Percentiles rank a stretch among this genome's conserved stretches.
Conservation (phyloP, 768 basidiomycete genomes). For the Mycena maculata region DNA sequence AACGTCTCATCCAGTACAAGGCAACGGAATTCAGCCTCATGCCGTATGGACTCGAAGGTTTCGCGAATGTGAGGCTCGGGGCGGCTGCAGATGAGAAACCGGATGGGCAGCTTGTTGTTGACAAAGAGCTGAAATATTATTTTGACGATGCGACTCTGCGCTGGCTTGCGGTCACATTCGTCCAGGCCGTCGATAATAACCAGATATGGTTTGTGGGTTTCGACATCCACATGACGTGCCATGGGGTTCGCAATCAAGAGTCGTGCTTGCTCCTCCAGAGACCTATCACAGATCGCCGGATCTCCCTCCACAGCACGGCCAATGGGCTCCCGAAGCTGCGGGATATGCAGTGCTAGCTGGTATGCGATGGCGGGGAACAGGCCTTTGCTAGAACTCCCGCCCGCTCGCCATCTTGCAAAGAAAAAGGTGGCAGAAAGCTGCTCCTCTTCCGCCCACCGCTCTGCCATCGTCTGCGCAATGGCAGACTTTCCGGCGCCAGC, state of each 20-base stretch:
- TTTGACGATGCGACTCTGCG: conserved; percentile 3
- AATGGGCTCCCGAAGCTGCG: neutral
- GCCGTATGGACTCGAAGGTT: neutral
- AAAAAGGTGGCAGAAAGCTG: neutral
- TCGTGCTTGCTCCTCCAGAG: neutral
- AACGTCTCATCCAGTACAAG: conserved; percentile 3
- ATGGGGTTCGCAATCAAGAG: neutral
- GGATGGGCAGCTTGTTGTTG: neutral
- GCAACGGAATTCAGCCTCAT: neutral
- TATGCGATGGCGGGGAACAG: conserved; percentile 1
- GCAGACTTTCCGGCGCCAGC: conserved; percentile 11
- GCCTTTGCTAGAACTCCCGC: neutral
- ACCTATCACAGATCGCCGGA: conserved; percentile 5
- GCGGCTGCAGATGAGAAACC: conserved; percentile 5
- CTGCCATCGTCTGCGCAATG: conserved; percentile 7
- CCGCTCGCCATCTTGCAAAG: neutral
- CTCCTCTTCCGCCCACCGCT: neutral
- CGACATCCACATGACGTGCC: neutral
- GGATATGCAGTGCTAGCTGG: conserved; percentile 8
- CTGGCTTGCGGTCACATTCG: neutral
- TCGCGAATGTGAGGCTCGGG: conserved; percentile 13
- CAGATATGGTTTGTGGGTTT: neutral
- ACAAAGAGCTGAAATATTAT: neutral
- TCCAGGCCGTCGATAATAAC: conserved; percentile 12
- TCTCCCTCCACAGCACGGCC: conserved; percentile 1